Base-by-base conservation (phyloP, 345 rosid genomes). In the Gossypium mustelinum region DNA sequence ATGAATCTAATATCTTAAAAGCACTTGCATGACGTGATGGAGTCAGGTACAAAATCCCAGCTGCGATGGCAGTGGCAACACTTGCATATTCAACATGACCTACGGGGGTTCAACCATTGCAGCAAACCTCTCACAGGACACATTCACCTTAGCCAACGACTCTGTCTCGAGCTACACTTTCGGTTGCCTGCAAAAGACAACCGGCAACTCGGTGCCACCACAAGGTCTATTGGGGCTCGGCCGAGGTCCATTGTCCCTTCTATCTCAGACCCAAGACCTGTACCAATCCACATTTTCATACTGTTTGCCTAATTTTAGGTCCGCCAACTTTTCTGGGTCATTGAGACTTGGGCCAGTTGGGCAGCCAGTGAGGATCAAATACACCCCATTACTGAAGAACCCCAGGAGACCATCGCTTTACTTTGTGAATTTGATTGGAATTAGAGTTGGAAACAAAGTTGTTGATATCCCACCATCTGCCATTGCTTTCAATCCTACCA, bases 221-320 rank as follows among this genome's bases (percentile, higher is more conserved):
- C 99, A 93, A 78, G 99, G 99, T 7, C 88, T 93, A 0, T 55
- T 93, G 80, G 99, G 99, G 7, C 78, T 93, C 7, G 96, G 97
- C 22, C 88, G 99, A 48, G 99, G 99, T 52, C 90, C 99, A 7
- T 69, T 93, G 12, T 95, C 99, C 1, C 75, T 95, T 18, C 56
- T 90, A 67, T 89, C 97, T 2, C 99, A 95, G 73, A 83, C 98
- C 76, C 90, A 89, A 77, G 76, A 59, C 64, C 81, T 93, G 2
- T 95, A 91, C 78, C 75, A 80, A 59, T 87, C 94, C 14, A 91
- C 97, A 0, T 95, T 95, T 81, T 95, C 99, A 0, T 95, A 91
- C 52, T 95, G 99, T 82, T 82, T 95, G 80, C 99, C 99, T 11
- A 89, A 86, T 78, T 88, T 88, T 68, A 93, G 81, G 91, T 78